A percentile compares a stretch with the other conserved stretches of the same genome.
Conservation (phyloP, 2,329 filamentous ascomycete species). For the Byssochlamys sp. region DNA sequence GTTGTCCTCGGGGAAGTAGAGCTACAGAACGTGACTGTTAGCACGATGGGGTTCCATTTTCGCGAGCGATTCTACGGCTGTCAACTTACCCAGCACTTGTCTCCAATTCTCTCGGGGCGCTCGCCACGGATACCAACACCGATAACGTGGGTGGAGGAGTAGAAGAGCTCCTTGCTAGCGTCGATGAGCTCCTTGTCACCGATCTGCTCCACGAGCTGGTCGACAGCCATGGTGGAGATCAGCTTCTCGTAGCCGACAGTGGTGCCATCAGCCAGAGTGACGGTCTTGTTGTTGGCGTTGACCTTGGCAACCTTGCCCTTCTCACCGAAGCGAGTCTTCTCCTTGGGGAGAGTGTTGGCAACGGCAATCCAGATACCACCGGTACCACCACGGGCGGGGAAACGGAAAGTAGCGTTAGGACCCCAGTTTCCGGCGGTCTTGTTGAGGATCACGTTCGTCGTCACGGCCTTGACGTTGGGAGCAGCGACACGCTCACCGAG, state of each 20-base stretch:
- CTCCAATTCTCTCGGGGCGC: conserved; percentile 89
- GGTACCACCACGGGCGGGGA: conserved; percentile 89
- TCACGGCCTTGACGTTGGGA: conserved; percentile 86
- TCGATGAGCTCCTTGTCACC: conserved; percentile 72
- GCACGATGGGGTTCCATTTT: neutral
- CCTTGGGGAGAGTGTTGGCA: conserved; percentile 78
- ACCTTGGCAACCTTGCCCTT: conserved; percentile 76
- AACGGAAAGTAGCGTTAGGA: conserved; percentile 95
- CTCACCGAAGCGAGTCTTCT: conserved; percentile 85
- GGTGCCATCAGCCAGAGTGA: conserved; percentile 72
- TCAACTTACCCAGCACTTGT: conserved; percentile 88
- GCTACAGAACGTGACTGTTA: conserved; percentile 32
- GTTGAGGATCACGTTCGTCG: conserved; percentile 87
- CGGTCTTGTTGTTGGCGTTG: conserved; percentile 73
- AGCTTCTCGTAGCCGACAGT: conserved; percentile 86
- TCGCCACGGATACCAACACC: conserved; percentile 87
- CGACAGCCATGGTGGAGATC: conserved; percentile 91
- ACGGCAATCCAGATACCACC: conserved; percentile 99
- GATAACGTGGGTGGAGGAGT: conserved; percentile 93
- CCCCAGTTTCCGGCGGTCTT: conserved; percentile 97
- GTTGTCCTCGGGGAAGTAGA: conserved; percentile 98
- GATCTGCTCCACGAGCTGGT: conserved; percentile 78
- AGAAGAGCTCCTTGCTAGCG: conserved; percentile 85
- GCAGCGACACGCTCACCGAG: conserved; percentile 96
- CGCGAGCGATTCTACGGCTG: neutral